Conservation (phyloP, 257 asterid genomes). For the Solanum sitiens region DNA sequence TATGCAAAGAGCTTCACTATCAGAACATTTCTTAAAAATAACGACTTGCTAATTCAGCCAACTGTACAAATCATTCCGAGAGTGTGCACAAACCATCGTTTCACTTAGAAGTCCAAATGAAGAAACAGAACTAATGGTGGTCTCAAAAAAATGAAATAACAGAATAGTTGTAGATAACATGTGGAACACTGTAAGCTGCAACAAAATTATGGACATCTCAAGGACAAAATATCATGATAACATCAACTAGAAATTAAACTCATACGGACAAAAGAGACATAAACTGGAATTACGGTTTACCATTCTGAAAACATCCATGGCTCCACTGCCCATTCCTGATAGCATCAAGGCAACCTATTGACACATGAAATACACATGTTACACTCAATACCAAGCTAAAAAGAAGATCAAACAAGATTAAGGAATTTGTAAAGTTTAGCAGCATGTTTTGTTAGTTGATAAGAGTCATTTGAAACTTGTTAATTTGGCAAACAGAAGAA, state of each 20-base stretch:
- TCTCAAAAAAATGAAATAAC: not conserved
- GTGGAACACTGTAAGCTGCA: not conserved
- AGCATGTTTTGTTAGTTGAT: not conserved
- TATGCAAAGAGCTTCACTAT: not conserved
- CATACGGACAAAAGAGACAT: not conserved
- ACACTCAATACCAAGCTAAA: not conserved
- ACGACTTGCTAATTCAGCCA: not conserved
- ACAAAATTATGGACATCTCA: not conserved
- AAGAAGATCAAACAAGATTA: not conserved
- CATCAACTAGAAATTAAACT: not conserved
- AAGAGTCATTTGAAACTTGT: not conserved
- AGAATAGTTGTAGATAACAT: not conserved
- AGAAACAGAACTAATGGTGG: not conserved
- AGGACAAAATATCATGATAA: not conserved
- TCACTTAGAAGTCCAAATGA: not conserved
- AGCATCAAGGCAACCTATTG: conserved; percentile 90
- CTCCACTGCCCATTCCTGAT: conserved; percentile 90
- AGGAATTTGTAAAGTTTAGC: not conserved
- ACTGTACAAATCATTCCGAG: not conserved
- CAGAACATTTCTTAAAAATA: not conserved
- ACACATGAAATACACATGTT: not conserved
- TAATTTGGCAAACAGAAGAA: not conserved
- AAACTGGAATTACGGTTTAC: conserved; percentile 14
- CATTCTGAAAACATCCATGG: conserved; percentile 79
- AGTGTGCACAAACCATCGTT: not conserved